phyloP scores from a whole-genome alignment of 257 asterid genomes.

The Salvia splendens region DNA sequence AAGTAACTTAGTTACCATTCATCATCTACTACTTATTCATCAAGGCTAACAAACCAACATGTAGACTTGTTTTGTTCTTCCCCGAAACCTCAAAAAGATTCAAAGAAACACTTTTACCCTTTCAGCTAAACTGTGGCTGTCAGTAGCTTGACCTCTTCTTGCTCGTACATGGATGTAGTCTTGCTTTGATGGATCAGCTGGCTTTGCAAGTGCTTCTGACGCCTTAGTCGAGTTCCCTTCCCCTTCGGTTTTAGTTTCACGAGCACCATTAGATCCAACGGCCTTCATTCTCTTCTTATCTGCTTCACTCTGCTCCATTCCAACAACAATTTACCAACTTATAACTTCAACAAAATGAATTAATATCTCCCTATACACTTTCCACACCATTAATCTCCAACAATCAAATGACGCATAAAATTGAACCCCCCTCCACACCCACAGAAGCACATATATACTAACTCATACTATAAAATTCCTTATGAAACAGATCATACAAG shows the following conservation, averaged over 20 bases:
- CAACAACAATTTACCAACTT: conserved; percentile 25
- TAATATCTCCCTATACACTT: neutral
- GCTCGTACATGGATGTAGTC: conserved; percentile 74
- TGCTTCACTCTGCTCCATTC: conserved; percentile 42
- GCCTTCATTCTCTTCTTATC: conserved; percentile 49
- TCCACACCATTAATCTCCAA: neutral
- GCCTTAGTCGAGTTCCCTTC: conserved; percentile 49
- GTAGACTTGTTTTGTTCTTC: neutral
- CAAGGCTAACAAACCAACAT: conserved; percentile 16
- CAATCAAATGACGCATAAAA: neutral
- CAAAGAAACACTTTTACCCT: conserved; percentile 35
- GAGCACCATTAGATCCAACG: conserved; percentile 35
- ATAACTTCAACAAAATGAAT: neutral
- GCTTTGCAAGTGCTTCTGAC: conserved; percentile 44
- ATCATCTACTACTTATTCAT: conserved; percentile 15
- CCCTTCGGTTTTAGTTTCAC: conserved; percentile 38
- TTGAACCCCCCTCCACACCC: neutral
- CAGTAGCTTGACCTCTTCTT: conserved; percentile 78
- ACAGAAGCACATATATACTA: neutral
- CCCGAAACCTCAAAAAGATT: neutral
- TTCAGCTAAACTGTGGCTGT: conserved; percentile 76
- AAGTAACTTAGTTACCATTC: conserved; percentile 18
- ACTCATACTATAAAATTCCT: neutral
- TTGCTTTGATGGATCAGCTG: conserved; percentile 54
- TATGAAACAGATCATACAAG: conserved; percentile 11